phyloP scores from a whole-genome alignment of 1,139 yeast genomes.

The Diutina siamensis region DNA sequence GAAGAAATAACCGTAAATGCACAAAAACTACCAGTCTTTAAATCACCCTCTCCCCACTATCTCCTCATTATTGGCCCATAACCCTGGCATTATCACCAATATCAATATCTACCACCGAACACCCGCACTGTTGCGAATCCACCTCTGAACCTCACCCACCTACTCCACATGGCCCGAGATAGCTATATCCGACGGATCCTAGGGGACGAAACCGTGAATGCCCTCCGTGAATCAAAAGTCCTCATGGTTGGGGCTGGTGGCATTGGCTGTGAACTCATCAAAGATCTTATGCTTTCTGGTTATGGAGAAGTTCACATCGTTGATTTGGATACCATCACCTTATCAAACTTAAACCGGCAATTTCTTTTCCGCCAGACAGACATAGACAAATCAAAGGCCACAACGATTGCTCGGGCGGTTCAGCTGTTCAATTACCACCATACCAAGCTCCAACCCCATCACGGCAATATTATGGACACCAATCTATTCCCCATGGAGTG shows the following conservation, averaged over 20 bases:
- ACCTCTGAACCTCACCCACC: not conserved
- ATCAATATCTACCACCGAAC: no score
- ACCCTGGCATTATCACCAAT: no score
- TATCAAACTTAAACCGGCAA: conserved; percentile 87
- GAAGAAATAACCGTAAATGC: no score
- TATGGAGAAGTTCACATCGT: conserved; percentile 86
- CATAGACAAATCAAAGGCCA: conserved; percentile 74
- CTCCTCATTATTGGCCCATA: no score
- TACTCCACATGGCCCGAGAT: conserved; percentile 5
- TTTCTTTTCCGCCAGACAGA: conserved; percentile 81
- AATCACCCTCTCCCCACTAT: no score
- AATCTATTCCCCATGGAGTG: conserved; percentile 60
- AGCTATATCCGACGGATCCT: not conserved
- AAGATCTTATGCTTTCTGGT: conserved; percentile 73
- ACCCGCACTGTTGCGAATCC: not conserved
- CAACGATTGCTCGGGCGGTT: conserved; percentile 78
- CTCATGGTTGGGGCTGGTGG: conserved; percentile 98
- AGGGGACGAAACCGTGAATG: not conserved
- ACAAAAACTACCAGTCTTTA: no score
- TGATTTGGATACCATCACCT: conserved; percentile 88
- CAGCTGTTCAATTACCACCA: conserved; percentile 58
- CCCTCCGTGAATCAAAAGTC: conserved; percentile 34
- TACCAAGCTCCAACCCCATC: conserved; percentile 65
- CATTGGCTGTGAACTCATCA: conserved; percentile 92
- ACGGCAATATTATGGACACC: conserved; percentile 81